Percentiles rank a stretch among this genome's conserved stretches.
Conservation (phyloP, 305 asterid species). For the Fraxinus angustifolia region DNA sequence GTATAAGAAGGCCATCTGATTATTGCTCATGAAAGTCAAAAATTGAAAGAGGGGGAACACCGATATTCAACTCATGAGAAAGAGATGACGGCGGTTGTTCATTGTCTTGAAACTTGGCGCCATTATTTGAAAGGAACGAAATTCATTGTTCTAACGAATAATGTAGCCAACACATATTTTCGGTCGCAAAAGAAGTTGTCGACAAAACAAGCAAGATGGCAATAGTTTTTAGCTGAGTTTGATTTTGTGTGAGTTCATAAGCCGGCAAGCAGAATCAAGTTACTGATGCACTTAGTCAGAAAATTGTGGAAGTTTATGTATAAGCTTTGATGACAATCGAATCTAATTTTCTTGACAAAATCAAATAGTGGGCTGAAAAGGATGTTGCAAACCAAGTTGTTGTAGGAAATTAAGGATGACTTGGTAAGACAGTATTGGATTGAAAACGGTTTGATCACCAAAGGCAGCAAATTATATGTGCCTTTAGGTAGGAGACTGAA, state of each 20-base stretch:
- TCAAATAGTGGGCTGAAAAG: not conserved
- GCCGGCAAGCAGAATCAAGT: not conserved
- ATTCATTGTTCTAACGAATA: not conserved
- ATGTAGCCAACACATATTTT: not conserved
- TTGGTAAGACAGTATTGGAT: not conserved
- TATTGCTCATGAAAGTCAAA: too few species aligned
- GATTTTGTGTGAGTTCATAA: constrained; percentile 6
- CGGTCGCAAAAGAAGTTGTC: not conserved
- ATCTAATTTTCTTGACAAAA: too few species aligned
- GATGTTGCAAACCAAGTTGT: not conserved
- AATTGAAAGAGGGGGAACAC: too few species aligned
- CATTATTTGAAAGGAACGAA: not conserved
- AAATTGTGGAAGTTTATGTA: not conserved
- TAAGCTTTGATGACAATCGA: not conserved
- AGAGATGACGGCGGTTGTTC: not conserved
- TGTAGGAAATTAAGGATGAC: not conserved
- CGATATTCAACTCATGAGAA: too few species aligned
- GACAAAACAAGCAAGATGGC: not conserved
- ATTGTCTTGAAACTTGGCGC: not conserved
- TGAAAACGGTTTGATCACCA: not conserved
- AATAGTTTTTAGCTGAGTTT: constrained; percentile 6
- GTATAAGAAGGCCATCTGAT: too few species aligned
- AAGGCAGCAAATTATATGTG: not conserved
- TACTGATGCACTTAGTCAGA: not conserved
- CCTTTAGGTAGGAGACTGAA: not conserved